phyloP scores from a whole-genome alignment of 495 filamentous ascomycete genomes.

The Aspergillus baeticus region DNA sequence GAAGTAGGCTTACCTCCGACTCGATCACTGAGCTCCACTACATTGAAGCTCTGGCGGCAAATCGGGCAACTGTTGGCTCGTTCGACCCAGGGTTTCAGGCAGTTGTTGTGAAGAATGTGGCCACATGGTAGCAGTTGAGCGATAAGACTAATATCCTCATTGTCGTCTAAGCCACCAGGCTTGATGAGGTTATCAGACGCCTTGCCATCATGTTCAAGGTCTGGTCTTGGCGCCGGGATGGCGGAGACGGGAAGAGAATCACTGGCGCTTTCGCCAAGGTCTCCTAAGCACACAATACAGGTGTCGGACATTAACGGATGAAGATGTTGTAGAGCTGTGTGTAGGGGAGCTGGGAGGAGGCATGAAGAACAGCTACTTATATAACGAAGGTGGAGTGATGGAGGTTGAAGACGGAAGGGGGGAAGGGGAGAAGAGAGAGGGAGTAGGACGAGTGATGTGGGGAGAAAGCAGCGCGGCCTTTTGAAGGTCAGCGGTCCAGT shows the following conservation, averaged over 20 bases:
- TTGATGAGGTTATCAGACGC: conserved; percentile 35
- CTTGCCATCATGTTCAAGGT: conserved; percentile 34
- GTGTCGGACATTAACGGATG: conserved; percentile 76
- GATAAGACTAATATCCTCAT: conserved; percentile 51
- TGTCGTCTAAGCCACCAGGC: conserved; percentile 29
- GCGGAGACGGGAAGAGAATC: conserved; percentile 45
- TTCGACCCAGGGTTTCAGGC: conserved; percentile 88
- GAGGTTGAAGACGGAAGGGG: conserved; percentile 15
- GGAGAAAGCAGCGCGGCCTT: conserved; percentile 40
- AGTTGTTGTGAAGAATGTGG: conserved; percentile 88
- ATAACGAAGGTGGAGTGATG: conserved; percentile 13
- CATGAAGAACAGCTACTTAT: conserved; percentile 44
- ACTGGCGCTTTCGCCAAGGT: conserved; percentile 66
- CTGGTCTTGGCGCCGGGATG: conserved; percentile 48
- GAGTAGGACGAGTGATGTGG: conserved; percentile 36
- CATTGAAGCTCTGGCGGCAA: conserved; percentile 86
- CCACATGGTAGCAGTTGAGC: conserved; percentile 73
- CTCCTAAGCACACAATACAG: conserved; percentile 94
- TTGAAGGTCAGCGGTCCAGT: conserved; percentile 42
- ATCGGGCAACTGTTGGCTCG: conserved; percentile 97
- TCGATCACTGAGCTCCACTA: conserved; percentile 76
- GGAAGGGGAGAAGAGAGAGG: conserved; percentile 25
- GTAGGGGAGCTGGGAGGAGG: conserved; percentile 36
- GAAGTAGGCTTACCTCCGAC: conserved; percentile 66
- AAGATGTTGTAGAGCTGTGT: conserved; percentile 29